Conservation (phyloP, 2,329 filamentous ascomycete species). For the Penicillium freii region DNA sequence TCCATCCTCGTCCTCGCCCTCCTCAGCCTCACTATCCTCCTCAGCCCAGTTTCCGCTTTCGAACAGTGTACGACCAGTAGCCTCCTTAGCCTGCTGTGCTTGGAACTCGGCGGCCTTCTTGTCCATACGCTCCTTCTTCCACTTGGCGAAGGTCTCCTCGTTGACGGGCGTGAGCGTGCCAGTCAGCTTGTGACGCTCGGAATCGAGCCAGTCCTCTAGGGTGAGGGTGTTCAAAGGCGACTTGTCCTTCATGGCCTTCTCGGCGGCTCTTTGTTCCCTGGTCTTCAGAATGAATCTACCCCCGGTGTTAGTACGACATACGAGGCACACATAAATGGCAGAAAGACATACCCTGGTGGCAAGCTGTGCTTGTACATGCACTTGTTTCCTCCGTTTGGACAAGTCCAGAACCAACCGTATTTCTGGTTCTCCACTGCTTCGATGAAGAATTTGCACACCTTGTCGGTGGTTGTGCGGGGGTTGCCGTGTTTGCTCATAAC, state of each 20-base stretch:
- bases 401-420: constrained; percentile 99
- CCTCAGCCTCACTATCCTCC: constrained; percentile 58
- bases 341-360: constrained; percentile 75
- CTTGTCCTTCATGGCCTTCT: constrained; percentile 95
- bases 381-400: constrained; percentile 92
- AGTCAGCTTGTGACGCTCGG: constrained; percentile 90
- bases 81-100: constrained; percentile 87
- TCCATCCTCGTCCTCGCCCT: constrained; percentile 53
- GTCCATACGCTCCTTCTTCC: constrained; percentile 90
- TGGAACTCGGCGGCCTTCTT: constrained; percentile 96
- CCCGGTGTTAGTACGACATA: constrained; percentile 11
- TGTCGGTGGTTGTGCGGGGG: constrained; percentile 90
- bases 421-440: constrained; percentile 96
- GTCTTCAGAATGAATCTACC: constrained; percentile 91
- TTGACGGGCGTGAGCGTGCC: constrained; percentile 92
- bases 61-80: constrained; percentile 90
- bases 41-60: constrained; percentile 90
- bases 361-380: constrained; percentile 98
- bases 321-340: not conserved
- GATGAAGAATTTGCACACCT: constrained; percentile 99
- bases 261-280: constrained; percentile 90
- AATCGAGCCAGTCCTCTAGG: constrained; percentile 95
- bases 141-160: constrained; percentile 86
- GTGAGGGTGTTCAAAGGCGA: constrained; percentile 91
- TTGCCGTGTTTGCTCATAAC: constrained; percentile 97